A percentile compares a stretch with the other conserved stretches of the same genome.
Evolutionary conservation across 1,284 basidiomycete species (phyloP).

Genomic region (Cutaneotrichosporon mucoides): DNA sequence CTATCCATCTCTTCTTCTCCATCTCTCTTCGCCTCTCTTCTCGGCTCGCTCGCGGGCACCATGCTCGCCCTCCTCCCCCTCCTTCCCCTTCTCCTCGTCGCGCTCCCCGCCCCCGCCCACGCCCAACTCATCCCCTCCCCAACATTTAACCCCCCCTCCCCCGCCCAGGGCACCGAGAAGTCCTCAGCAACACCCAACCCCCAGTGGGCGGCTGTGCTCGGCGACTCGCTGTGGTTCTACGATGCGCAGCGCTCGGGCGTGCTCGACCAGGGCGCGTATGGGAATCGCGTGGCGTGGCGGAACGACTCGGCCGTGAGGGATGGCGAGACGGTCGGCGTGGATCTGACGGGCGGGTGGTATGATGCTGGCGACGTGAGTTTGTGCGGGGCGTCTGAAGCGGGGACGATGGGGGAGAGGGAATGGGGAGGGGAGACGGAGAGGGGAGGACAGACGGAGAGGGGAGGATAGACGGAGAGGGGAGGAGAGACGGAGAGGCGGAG

Average conservation of each 20-base stretch:
- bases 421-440: too few relatives aligned
- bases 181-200: constrained; percentile 59
- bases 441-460: too few relatives aligned
- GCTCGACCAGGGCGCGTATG: constrained; percentile 55
- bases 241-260: constrained; percentile 82
- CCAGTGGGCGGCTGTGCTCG: constrained; percentile 76
- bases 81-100: too few relatives aligned
- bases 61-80: background rate
- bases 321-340: constrained; percentile 66
- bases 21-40: too few relatives aligned
- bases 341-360: constrained; percentile 82
- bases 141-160: constrained; percentile 54
- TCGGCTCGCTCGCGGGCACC: too few relatives aligned
- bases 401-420: too few relatives aligned
- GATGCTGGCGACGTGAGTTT: constrained; percentile 62
- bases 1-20: too few relatives aligned
- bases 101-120: too few relatives aligned
- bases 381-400: too few relatives aligned
- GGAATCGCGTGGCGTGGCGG: constrained; percentile 77
- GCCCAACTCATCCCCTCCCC: constrained; percentile 40
- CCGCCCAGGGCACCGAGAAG: constrained; percentile 55
- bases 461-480: too few relatives aligned
- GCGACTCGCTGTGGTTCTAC: constrained; percentile 80
- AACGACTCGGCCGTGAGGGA: constrained; percentile 74
- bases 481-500: too few relatives aligned